Conservation (phyloP, 1,284 basidiomycete genomes). For the Tylopilus orsonianus region DNA sequence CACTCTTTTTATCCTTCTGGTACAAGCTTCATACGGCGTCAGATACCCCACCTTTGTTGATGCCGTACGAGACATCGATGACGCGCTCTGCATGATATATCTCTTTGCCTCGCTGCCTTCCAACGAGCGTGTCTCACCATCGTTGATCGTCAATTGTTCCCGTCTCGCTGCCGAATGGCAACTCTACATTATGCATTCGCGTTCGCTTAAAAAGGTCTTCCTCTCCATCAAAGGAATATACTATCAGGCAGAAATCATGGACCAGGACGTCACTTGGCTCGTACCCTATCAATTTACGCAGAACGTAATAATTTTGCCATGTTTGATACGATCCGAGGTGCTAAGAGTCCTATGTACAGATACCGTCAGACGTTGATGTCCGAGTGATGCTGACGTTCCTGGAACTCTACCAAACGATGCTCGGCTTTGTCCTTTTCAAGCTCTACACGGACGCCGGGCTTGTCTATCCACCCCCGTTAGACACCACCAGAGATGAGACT, state of each 20-base stretch:
- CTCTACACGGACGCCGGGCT: slow-evolving; percentile 94
- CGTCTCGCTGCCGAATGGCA: slow-evolving; percentile 93
- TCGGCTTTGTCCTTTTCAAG: slow-evolving; percentile 97
- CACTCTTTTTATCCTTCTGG: slow-evolving; percentile 3
- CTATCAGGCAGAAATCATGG: slow-evolving; percentile 95
- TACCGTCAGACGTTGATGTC: slow-evolving; percentile 95
- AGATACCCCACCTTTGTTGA: slow-evolving; percentile 98
- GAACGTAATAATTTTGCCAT: slow-evolving; percentile 54
- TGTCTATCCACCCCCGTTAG: slow-evolving; percentile 93
- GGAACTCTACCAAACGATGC: slow-evolving; percentile 96
- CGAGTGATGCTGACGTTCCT: slow-evolving; percentile 98
- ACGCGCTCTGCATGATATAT: slow-evolving; percentile 93
- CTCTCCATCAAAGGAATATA: slow-evolving; percentile 99
- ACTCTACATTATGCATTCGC: slow-evolving; percentile 91
- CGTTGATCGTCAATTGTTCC: slow-evolving; percentile 89
- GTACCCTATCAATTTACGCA: slow-evolving; percentile 99
- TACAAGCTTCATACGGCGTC: slow-evolving; percentile 7
- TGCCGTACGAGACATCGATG: slow-evolving; percentile 94
- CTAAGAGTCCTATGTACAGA: slow-evolving; percentile 46
- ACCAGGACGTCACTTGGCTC: slow-evolving; percentile 94
- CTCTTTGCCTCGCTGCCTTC: slow-evolving; percentile 91
- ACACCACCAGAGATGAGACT: slow-evolving; percentile 80
- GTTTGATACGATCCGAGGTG: background rate
- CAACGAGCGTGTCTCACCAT: slow-evolving; percentile 75
- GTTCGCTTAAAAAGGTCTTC: slow-evolving; percentile 87